Percentiles rank a stretch among this genome's conserved stretches.
phyloP scores from a whole-genome alignment of 495 filamentous ascomycete genomes.

The Xylaria telfairii region DNA sequence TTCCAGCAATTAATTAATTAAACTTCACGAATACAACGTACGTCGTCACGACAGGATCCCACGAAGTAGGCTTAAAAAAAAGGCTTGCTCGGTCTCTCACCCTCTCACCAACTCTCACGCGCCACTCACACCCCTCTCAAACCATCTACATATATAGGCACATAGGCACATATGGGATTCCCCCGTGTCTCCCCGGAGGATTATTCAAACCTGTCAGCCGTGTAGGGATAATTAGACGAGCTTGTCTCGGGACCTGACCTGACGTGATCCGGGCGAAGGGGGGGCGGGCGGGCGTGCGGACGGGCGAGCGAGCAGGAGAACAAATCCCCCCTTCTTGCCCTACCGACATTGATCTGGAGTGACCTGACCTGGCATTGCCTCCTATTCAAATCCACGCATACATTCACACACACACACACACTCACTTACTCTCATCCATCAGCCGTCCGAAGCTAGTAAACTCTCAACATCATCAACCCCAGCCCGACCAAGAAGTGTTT shows the following conservation, averaged over 20 bases:
- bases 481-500: too few species aligned
- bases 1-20: neutral
- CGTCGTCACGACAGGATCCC: neutral
- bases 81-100: neutral
- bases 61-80: neutral
- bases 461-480: too few species aligned
- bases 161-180: too few species aligned
- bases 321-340: constrained; percentile 4
- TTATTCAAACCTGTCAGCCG: constrained; percentile 25
- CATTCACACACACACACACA: neutral
- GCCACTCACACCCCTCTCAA: constrained; percentile 3
- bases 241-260: constrained; percentile 40
- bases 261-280: constrained; percentile 14
- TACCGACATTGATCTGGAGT: constrained; percentile 14
- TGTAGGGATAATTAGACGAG: constrained; percentile 40
- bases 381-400: neutral
- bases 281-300: too few species aligned
- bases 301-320: neutral
- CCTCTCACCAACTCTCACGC: constrained; percentile 4
- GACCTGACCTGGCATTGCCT: constrained; percentile 19
- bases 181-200: constrained; percentile 21
- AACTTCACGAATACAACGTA: neutral
- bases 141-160: neutral
- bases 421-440: neutral
- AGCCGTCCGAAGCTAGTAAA: too few species aligned